Percentiles rank a stretch among this genome's conserved stretches.
phyloP scores from a whole-genome alignment of 1,139 yeast species.

The Lodderomyces jiufengensis region DNA sequence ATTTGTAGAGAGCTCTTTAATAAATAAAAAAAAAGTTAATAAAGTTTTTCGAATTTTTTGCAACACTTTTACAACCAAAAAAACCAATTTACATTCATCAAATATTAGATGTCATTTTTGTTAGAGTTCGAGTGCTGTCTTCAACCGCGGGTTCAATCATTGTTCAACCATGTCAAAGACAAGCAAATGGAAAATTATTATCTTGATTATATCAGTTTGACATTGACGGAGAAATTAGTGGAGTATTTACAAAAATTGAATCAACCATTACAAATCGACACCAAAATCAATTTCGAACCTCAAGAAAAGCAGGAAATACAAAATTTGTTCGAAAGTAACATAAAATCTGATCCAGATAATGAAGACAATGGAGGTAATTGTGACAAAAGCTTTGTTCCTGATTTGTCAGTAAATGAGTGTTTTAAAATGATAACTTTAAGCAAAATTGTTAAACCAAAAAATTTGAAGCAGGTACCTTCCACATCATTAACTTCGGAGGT shows the following conservation, averaged over 20 bases:
- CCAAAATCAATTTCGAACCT: too few relatives aligned
- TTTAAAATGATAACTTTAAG: not conserved
- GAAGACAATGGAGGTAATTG: too few relatives aligned
- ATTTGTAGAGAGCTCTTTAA: too few relatives aligned
- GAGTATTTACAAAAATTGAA: not conserved
- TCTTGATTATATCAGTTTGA: not conserved
- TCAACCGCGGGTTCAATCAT: constrained; percentile 6
- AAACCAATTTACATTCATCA: too few relatives aligned
- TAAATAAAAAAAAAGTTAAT: too few relatives aligned
- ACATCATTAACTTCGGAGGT: not conserved
- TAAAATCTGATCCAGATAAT: too few relatives aligned
- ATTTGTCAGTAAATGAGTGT: not conserved
- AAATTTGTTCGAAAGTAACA: too few relatives aligned
- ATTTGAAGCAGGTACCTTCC: not conserved
- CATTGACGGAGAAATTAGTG: not conserved
- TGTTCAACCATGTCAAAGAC: not conserved
- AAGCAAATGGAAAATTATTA: not conserved
- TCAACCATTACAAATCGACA: not conserved
- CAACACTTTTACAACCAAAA: not conserved
- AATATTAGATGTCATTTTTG: too few relatives aligned
- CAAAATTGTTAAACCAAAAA: too few relatives aligned
- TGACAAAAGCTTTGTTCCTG: not conserved
- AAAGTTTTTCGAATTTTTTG: too few relatives aligned
- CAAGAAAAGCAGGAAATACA: too few relatives aligned
- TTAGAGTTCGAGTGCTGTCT: constrained; percentile 7